Evolutionary conservation across 208 protist species (phyloP).

Genomic region (Polymyxa betae): DNA sequence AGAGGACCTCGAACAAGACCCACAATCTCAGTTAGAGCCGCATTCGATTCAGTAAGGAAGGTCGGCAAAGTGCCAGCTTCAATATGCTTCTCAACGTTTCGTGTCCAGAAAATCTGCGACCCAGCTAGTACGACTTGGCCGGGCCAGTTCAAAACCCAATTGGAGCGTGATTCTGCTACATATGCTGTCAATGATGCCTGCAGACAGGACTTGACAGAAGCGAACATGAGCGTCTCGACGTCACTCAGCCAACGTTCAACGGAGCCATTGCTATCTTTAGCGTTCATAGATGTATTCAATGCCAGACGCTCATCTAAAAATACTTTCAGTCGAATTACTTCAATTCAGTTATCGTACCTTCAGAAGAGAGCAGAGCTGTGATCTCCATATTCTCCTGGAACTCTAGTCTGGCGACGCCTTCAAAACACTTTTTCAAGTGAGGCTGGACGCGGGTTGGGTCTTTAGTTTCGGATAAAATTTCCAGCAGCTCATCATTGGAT

Average conservation of each 20-base stretch:
- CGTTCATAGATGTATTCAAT: slow-evolving; percentile 87
- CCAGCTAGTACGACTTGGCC: slow-evolving; percentile 84
- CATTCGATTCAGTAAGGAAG: slow-evolving; percentile 70
- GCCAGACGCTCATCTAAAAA: slow-evolving; percentile 63
- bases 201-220: slow-evolving; percentile 79
- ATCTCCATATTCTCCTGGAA: slow-evolving; percentile 81
- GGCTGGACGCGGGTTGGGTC: slow-evolving; percentile 93
- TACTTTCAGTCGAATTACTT: background rate
- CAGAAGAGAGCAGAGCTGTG: slow-evolving; percentile 74
- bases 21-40: slow-evolving; percentile 82
- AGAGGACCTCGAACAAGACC: slow-evolving; percentile 83
- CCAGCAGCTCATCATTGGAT: slow-evolving; percentile 94
- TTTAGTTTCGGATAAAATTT: slow-evolving; percentile 94
- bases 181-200: slow-evolving; percentile 64
- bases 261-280: slow-evolving; percentile 80
- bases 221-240: slow-evolving; percentile 87
- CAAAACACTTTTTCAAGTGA: slow-evolving; percentile 96
- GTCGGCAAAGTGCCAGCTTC: slow-evolving; percentile 71
- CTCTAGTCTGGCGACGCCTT: slow-evolving; percentile 79
- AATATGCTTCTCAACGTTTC: slow-evolving; percentile 86
- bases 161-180: slow-evolving; percentile 37
- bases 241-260: slow-evolving; percentile 92
- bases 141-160: slow-evolving; percentile 74
- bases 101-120: slow-evolving; percentile 89
- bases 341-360: slow-evolving; percentile 59